Evolutionary conservation across 2,329 filamentous ascomycete species (phyloP).

Genomic region (Trichoderma sp.): DNA sequence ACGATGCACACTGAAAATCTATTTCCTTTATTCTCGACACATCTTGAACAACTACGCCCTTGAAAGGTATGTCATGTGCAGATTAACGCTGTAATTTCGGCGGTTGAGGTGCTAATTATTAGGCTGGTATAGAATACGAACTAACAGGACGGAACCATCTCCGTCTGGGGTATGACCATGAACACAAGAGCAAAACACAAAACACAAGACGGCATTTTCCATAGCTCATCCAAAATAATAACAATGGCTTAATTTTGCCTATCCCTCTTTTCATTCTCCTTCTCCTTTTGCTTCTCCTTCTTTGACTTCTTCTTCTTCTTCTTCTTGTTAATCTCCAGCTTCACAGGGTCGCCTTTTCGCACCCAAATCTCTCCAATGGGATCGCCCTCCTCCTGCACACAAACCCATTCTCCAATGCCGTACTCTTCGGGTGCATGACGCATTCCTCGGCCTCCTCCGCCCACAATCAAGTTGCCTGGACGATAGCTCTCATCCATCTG

Average conservation of each 20-base stretch:
- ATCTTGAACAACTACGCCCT: fast-evolving
- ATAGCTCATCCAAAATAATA: constrained; percentile 2
- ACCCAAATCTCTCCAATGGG: constrained; percentile 69
- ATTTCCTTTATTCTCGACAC: not conserved
- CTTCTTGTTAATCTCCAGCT: constrained; percentile 3
- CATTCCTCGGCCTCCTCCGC: constrained; percentile 73
- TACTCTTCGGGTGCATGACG: constrained; percentile 59
- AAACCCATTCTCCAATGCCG: constrained; percentile 73
- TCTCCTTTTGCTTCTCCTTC: not conserved
- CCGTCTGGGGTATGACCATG: not conserved
- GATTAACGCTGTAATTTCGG: not conserved
- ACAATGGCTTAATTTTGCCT: not conserved
- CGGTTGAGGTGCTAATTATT: not conserved
- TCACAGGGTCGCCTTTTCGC: constrained; percentile 31
- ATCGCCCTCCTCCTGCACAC: constrained; percentile 65
- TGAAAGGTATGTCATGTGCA: not conserved
- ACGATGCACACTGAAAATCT: not conserved
- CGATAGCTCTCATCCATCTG: constrained; percentile 63
- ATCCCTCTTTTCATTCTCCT: not conserved
- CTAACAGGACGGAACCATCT: not conserved
- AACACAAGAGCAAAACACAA: not conserved
- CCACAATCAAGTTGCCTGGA: constrained; percentile 77
- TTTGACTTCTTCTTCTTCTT: constrained; percentile 12
- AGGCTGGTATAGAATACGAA: not conserved
- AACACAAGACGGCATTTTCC: not conserved